A percentile compares a stretch with the other conserved stretches of the same genome.
Conservation (phyloP, 306 rosid genomes). For the Castanea crenata region DNA sequence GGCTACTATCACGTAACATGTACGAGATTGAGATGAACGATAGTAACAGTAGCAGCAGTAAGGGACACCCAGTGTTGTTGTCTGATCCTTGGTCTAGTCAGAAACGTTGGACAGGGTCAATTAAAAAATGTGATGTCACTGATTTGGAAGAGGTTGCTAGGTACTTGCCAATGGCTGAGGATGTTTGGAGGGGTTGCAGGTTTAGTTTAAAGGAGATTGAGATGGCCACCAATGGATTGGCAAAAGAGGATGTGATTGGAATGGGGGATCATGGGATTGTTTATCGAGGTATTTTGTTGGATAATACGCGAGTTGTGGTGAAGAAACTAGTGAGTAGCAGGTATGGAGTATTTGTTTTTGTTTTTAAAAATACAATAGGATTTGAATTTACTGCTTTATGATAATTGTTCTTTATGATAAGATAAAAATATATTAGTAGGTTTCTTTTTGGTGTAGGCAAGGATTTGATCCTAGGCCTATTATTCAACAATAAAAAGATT, state of each 20-base stretch:
- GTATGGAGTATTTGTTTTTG: conserved; percentile 18
- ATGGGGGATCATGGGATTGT: conserved; percentile 41
- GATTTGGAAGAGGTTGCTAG: conserved; percentile 22
- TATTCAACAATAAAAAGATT: not conserved
- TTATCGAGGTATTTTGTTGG: conserved; percentile 50
- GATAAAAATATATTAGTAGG: too few relatives aligned
- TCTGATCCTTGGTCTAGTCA: conserved; percentile 1
- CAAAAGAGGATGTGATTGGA: conserved; percentile 40
- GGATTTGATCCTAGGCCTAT: too few relatives aligned
- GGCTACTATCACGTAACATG: conserved; percentile 31
- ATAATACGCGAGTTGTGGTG: conserved; percentile 41
- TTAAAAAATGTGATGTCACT: conserved; percentile 1
- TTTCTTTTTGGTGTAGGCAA: too few relatives aligned
- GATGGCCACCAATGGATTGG: conserved; percentile 47
- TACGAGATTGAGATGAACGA: conserved; percentile 27
- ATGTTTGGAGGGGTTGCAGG: conserved; percentile 23
- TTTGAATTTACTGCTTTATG: too few relatives aligned
- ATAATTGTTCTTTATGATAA: too few relatives aligned
- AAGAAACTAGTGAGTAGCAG: conserved; percentile 48
- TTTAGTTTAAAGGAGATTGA: conserved; percentile 43
- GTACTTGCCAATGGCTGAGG: conserved; percentile 8
- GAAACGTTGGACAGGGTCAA: not conserved
- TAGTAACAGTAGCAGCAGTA: not conserved
- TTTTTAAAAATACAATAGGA: not conserved
- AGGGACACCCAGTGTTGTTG: not conserved